These are phyloP conservation scores for Euphorbia lathyris DNA, from an alignment of 345 rosid species.

Conservation along the genomic window DNA sequence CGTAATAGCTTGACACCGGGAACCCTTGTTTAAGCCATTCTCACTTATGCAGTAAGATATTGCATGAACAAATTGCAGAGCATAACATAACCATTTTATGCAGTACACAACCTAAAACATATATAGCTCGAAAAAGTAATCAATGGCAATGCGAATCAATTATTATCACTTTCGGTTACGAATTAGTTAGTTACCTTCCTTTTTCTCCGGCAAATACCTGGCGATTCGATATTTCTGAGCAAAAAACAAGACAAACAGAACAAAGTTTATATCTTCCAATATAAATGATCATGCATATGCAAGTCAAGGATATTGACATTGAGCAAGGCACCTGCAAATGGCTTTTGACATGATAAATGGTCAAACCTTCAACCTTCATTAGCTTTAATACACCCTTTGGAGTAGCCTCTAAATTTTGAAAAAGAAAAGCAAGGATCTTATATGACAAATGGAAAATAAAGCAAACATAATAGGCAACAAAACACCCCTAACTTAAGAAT, in stretches of 20 bases:
- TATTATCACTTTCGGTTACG: constrained; percentile 1
- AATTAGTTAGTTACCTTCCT: constrained; percentile 68
- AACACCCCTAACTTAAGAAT: background rate
- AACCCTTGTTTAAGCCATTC: background rate
- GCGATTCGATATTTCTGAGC: constrained; percentile 91
- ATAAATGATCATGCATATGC: background rate
- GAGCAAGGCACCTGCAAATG: constrained; percentile 69
- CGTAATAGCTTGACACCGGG: background rate
- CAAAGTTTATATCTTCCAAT: background rate
- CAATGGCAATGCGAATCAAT: background rate
- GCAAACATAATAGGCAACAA: background rate
- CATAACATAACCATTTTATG: background rate
- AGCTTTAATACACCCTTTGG: constrained; percentile 88
- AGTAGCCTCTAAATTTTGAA: constrained; percentile 68
- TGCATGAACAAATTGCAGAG: background rate
- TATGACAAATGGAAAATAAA: background rate
- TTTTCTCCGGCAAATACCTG: constrained; percentile 83
- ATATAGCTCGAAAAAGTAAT: background rate
- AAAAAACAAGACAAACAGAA: background rate
- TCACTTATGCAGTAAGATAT: background rate
- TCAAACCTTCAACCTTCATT: constrained; percentile 85
- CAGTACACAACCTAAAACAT: background rate
- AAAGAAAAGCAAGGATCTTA: constrained; percentile 17
- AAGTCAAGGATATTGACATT: constrained; percentile 15
- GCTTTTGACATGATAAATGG: constrained; percentile 93